These are phyloP conservation scores for Mycena belliarum DNA, from an alignment of 768 basidiomycete genomes.

Conservation along the genomic window DNA sequence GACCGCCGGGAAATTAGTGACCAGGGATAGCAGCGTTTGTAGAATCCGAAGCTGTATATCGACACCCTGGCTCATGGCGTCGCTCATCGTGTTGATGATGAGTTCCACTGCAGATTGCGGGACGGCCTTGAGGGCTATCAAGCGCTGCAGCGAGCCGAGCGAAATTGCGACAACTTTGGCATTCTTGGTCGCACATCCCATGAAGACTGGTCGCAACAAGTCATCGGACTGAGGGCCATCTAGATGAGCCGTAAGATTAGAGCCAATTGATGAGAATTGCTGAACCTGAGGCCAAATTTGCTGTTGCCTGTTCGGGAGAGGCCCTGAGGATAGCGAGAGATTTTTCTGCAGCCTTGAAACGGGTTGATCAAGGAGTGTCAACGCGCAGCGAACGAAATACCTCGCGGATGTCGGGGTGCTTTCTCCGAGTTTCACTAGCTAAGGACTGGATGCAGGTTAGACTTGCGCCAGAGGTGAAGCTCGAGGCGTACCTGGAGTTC, in stretches of 20 bases:
- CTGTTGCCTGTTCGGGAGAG: conserved; percentile 79
- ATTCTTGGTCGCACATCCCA: conserved; percentile 92
- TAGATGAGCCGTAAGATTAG: conserved; percentile 27
- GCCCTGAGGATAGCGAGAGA: conserved; percentile 77
- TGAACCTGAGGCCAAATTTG: conserved; percentile 72
- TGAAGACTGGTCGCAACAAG: conserved; percentile 84
- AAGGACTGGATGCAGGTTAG: conserved; percentile 58
- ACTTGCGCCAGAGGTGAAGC: conserved; percentile 1
- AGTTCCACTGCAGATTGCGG: conserved; percentile 75
- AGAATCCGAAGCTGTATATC: conserved; percentile 95
- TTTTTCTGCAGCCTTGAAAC: conserved; percentile 77
- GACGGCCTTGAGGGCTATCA: conserved; percentile 86
- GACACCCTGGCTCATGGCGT: conserved; percentile 90
- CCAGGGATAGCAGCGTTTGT: conserved; percentile 87
- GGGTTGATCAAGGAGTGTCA: conserved; percentile 5
- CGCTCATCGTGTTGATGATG: conserved; percentile 82
- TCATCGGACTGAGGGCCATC: conserved; percentile 81
- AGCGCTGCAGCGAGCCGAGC: conserved; percentile 85
- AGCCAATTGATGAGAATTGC: conserved; percentile 8
- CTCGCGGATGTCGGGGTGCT: conserved; percentile 93
- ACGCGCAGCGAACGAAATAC: too few species aligned
- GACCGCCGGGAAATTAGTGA: conserved; percentile 84
- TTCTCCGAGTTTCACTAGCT: conserved; percentile 84
- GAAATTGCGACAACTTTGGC: conserved; percentile 93
- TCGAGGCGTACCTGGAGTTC: conserved; percentile 61